Evolutionary conservation across 1,284 basidiomycete species (phyloP).

Genomic region (Pseudozyma sp.): DNA sequence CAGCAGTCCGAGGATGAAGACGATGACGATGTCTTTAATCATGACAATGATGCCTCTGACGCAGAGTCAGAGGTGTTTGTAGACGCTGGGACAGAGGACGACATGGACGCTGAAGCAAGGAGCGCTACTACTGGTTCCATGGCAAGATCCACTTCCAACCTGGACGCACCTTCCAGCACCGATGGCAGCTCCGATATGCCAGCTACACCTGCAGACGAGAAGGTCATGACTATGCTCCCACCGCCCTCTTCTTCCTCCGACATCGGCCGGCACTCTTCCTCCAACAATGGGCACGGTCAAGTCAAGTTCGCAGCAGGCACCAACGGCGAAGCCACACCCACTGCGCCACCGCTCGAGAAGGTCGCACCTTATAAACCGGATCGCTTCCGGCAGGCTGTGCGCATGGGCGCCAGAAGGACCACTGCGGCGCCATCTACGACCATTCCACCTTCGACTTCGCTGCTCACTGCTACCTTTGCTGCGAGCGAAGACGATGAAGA

Average conservation of each 20-base stretch:
- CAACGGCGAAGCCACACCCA: slow-evolving; percentile 21
- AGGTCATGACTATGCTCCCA: slow-evolving; percentile 15
- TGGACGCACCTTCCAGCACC: slow-evolving; percentile 38
- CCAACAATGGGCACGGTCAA: slow-evolving; percentile 24
- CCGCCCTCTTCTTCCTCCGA: slow-evolving; percentile 9
- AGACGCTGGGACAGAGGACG: slow-evolving; percentile 31
- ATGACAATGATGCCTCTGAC: slow-evolving; percentile 21
- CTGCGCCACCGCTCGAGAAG: slow-evolving; percentile 17
- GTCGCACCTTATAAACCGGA: slow-evolving; percentile 21
- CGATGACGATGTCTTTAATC: slow-evolving; percentile 15
- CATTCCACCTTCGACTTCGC: slow-evolving; percentile 16
- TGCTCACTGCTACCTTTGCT: slow-evolving; percentile 25
- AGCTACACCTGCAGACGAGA: slow-evolving; percentile 42
- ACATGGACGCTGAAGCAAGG: slow-evolving; percentile 32
- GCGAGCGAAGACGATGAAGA: slow-evolving; percentile 30
- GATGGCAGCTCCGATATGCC: slow-evolving; percentile 52
- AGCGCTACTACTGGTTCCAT: slow-evolving; percentile 30
- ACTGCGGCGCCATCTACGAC: background rate
- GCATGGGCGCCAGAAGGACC: slow-evolving; percentile 13
- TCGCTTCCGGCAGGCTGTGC: slow-evolving; percentile 39
- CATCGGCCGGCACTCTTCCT: slow-evolving; percentile 17
- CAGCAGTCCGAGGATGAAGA: slow-evolving; percentile 31
- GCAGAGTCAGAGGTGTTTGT: slow-evolving; percentile 38
- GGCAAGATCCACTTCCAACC: slow-evolving; percentile 30
- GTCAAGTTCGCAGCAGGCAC: slow-evolving; percentile 35